A percentile compares a stretch with the other conserved stretches of the same genome.
These are phyloP conservation scores for Platismatia glauca DNA, from an alignment of 495 filamentous ascomycete genomes.

Conservation along the genomic window DNA sequence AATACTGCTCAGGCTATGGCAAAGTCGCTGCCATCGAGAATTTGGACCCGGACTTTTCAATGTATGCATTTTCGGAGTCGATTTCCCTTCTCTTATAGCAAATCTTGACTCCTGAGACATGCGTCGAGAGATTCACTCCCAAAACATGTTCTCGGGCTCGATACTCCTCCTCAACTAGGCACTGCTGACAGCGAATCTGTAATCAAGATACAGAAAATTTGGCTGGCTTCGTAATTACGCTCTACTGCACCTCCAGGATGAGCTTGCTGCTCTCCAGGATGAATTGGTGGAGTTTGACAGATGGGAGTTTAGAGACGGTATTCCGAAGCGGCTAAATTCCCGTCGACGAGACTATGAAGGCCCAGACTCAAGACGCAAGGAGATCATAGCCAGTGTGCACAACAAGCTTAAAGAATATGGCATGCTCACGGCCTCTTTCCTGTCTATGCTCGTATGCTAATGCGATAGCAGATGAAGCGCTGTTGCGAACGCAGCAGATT, in stretches of 20 bases:
- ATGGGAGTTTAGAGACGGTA: slow-evolving; percentile 7
- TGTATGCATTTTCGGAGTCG: slow-evolving; percentile 1
- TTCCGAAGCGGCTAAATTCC: slow-evolving; percentile 10
- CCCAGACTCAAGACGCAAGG: slow-evolving; percentile 35
- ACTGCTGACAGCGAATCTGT: not conserved
- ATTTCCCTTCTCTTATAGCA: not conserved
- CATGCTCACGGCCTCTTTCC: slow-evolving; percentile 28
- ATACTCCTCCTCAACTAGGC: not conserved
- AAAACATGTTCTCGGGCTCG: not conserved
- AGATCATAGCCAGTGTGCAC: slow-evolving; percentile 52
- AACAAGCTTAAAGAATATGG: slow-evolving; percentile 59
- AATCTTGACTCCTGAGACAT: not conserved
- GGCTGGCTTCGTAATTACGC: slow-evolving; percentile 31
- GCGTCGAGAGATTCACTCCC: not conserved
- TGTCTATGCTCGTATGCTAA: not conserved
- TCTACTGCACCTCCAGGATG: slow-evolving; percentile 31
- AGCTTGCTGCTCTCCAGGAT: slow-evolving; percentile 29
- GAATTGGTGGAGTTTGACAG: slow-evolving; percentile 28
- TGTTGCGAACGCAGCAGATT: slow-evolving; percentile 13
- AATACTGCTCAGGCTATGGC: slow-evolving; percentile 30
- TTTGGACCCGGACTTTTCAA: slow-evolving; percentile 30
- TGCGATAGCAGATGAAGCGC: slow-evolving; percentile 9
- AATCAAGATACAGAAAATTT: slow-evolving; percentile 29
- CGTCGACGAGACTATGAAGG: slow-evolving; percentile 11
- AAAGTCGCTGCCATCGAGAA: slow-evolving; percentile 31